Conservation (phyloP, 352 stramenopile genomes). For the Stephanocyclus meneghinianus region DNA sequence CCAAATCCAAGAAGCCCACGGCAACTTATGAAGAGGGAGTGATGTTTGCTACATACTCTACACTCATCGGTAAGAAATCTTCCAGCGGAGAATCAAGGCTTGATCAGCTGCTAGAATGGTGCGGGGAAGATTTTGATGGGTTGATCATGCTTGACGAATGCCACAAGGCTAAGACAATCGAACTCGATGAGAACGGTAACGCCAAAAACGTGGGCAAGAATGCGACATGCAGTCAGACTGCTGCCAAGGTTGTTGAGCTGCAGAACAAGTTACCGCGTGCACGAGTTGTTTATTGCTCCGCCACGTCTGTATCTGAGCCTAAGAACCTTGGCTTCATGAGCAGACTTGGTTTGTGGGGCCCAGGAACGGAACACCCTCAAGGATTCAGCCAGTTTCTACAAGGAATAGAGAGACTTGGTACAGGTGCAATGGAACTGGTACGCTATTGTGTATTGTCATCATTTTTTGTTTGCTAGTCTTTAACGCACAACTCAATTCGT, state of each 20-base stretch:
- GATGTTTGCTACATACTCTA: constrained; percentile 56
- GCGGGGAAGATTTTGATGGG: constrained; percentile 69
- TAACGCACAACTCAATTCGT: too few relatives aligned
- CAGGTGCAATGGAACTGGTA: constrained; percentile 81
- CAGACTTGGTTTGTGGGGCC: constrained; percentile 79
- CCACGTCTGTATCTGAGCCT: constrained; percentile 79
- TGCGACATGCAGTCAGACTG: constrained; percentile 28
- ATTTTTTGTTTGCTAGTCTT: not conserved
- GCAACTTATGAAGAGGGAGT: constrained; percentile 45
- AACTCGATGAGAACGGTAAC: constrained; percentile 54
- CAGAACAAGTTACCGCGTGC: constrained; percentile 69
- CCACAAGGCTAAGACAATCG: constrained; percentile 84
- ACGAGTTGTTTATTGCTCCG: constrained; percentile 81
- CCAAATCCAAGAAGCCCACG: constrained; percentile 7
- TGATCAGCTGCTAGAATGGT: constrained; percentile 60
- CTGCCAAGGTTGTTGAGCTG: constrained; percentile 48
- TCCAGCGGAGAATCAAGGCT: constrained; percentile 24
- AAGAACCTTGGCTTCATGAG: constrained; percentile 82
- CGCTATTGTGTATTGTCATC: not conserved
- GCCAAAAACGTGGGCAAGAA: constrained; percentile 15
- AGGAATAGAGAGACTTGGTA: constrained; percentile 79
- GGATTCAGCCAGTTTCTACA: constrained; percentile 64
- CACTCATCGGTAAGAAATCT: constrained; percentile 47
- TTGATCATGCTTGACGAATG: constrained; percentile 76
- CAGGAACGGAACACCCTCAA: constrained; percentile 15